Conservation (phyloP, 306 rosid genomes). For the Inga leiocalycina region DNA sequence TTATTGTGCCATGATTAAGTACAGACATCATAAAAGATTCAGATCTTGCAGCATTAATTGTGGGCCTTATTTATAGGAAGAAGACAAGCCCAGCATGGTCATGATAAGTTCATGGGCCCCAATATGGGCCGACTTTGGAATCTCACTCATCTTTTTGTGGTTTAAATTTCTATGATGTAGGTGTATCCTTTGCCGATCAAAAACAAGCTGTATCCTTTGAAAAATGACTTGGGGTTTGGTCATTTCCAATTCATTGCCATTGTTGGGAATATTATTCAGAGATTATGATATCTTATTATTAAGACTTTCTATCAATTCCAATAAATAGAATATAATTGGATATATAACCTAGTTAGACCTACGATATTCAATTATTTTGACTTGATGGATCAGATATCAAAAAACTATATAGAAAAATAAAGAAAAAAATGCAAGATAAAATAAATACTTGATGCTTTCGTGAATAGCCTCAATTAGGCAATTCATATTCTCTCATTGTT, state of each 20-base stretch:
- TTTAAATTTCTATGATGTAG: conserved; percentile 10
- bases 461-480: background rate
- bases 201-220: background rate
- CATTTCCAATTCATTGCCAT: background rate
- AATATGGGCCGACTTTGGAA: background rate
- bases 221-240: background rate
- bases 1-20: background rate
- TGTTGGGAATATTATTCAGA: background rate
- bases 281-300: background rate
- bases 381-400: background rate
- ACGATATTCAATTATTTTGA: background rate
- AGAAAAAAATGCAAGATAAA: background rate
- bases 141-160: conserved; percentile 10
- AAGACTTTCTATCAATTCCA: background rate
- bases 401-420: background rate
- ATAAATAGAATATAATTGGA: background rate
- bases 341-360: too few relatives aligned
- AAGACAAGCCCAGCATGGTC: conserved; percentile 34
- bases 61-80: conserved; percentile 24
- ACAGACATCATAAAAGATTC: conserved; percentile 7
- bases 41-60: conserved; percentile 10
- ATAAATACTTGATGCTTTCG: background rate
- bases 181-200: background rate
- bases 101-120: conserved; percentile 32
- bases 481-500: background rate